Base-by-base conservation (phyloP, 1,284 basidiomycete species). In the Melampsora larici-populina region DNA sequence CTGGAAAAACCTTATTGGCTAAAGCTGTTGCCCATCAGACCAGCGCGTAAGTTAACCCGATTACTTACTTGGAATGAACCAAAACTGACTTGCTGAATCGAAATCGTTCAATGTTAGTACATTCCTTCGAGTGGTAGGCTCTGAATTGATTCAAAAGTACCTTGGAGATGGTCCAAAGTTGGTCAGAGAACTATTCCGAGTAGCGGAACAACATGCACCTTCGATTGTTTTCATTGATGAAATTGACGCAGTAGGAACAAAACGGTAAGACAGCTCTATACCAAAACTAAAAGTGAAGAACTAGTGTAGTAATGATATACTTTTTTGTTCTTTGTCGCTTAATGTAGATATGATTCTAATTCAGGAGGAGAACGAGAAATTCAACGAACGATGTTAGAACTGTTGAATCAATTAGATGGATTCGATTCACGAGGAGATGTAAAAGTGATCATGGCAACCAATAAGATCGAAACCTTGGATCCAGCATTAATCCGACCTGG, bases 11-110 rank as follows among this genome's bases (percentile, higher is more conserved):
- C 0, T 88, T 99, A 1, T 89, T 99, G 1, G 96, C 97, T 29
- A 99, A 99, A 85, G 96, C 96, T 0, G 97, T 99, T 18, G 97
- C 97, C 60, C 98, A 99, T 84, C 96, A 99, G 86, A 99, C 97
- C 31, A 77, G 75, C 75, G 75, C 75, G 75, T 77, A 64, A 70
- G 75, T 65, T 21, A 24, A 18, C 31, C 11, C n/a, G 31, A 26
- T 60, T 24, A 8, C n/a, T 26, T 65, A 51, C 18, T 24, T 17
- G 48, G 18, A 48, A 62, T 64, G 60, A 64, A 26, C 58, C 26
- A 62, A 6, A 11, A 17, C 48, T 74, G 43, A 73, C 46, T 18
- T 36, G 1, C 46, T 69, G 24, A 29, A 5, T 51, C 51, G 33
- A 26, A 63, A 63, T 62, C 26, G 26, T 13, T 62, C 17, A 26